phyloP scores from a whole-genome alignment of 1,139 yeast genomes.

The Yamadazyma conglobata region DNA sequence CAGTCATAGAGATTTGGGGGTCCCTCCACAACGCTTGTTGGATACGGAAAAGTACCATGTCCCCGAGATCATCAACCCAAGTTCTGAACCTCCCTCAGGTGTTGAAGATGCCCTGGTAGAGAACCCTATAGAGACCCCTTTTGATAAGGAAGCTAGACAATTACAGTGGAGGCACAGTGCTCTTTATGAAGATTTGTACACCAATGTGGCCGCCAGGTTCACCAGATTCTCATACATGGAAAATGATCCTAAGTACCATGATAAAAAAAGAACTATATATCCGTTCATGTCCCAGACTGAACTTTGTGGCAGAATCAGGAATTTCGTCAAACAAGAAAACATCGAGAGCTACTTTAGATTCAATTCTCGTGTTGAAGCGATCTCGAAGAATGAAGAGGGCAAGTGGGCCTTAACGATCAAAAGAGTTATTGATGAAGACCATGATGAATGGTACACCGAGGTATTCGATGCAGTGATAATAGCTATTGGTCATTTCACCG shows the following conservation, averaged over 20 bases:
- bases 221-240: constrained; percentile 41
- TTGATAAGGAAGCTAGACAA: constrained; percentile 15
- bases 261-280: constrained; percentile 24
- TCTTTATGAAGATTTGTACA: constrained; percentile 40
- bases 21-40: constrained; percentile 29
- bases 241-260: constrained; percentile 24
- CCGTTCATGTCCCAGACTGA: constrained; percentile 43
- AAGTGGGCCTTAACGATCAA: constrained; percentile 44
- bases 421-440: constrained; percentile 16
- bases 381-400: constrained; percentile 25
- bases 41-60: constrained; percentile 25
- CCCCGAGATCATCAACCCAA: constrained; percentile 26
- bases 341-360: constrained; percentile 33
- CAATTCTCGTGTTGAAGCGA: constrained; percentile 37
- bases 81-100: constrained; percentile 17
- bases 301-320: constrained; percentile 26
- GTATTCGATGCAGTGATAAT: constrained; percentile 49
- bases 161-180: constrained; percentile 42
- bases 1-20: constrained; percentile 21
- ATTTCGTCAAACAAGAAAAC: constrained; percentile 26
- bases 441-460: constrained; percentile 37
- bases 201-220: constrained; percentile 44
- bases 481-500: constrained; percentile 54
- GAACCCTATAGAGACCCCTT: constrained; percentile 16
- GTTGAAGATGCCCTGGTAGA: constrained; percentile 15